Percentiles rank a stretch among this genome's conserved stretches.
Evolutionary conservation across 768 basidiomycete genomes (phyloP).

Genomic region (Amanita subjunquillea): DNA sequence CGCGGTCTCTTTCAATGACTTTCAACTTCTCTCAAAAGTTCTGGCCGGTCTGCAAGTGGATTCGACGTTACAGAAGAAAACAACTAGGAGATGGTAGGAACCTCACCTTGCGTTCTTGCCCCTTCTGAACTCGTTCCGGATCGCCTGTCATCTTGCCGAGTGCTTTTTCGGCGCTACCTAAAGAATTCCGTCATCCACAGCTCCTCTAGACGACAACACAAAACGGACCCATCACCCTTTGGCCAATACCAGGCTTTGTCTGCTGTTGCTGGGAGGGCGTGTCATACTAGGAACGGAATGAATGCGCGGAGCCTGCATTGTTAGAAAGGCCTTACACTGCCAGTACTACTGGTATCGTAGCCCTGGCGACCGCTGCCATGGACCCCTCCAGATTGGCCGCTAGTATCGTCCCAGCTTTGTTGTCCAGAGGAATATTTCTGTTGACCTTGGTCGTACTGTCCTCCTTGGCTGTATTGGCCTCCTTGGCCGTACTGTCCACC

Average conservation of each 20-base stretch:
- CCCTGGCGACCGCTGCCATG: not conserved
- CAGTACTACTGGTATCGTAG: not conserved
- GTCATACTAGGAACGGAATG: not conserved
- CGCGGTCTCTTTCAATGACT: no score
- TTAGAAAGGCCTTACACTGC: not conserved
- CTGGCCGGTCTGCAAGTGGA: not conserved
- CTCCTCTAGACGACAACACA: not conserved
- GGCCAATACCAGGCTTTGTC: not conserved
- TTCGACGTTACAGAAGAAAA: not conserved
- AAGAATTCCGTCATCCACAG: not conserved
- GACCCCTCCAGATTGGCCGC: not conserved
- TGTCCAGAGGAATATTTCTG: not conserved
- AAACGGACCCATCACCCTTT: constrained; percentile 2
- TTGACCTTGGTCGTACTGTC: not conserved
- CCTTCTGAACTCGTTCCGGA: not conserved
- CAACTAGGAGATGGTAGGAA: not conserved
- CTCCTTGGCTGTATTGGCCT: not conserved
- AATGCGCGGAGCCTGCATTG: not conserved
- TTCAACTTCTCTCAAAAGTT: not conserved
- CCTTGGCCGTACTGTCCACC: not conserved
- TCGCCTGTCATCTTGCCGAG: constrained; percentile 5
- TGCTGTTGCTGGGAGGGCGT: not conserved
- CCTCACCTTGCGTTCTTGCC: not conserved
- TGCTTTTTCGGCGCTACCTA: constrained; percentile 1
- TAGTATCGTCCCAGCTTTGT: not conserved